Evolutionary conservation across 1,284 basidiomycete species (phyloP), one percentile per base, ranked within the genome.

Genomic region (Cryptococcus amylolentus): DNA sequence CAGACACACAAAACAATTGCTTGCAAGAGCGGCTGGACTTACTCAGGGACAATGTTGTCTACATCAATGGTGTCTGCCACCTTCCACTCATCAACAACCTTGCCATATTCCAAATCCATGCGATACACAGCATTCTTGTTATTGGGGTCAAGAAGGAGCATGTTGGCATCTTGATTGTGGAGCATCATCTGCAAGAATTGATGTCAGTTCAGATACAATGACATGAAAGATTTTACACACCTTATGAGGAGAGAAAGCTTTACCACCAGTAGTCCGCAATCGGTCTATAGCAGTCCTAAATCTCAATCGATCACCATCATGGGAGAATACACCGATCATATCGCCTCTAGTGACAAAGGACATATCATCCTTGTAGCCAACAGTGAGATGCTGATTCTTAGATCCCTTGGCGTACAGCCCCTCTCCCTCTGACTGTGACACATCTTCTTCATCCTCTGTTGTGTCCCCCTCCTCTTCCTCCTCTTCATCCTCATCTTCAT

Each of bases 31-130:
- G 9, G 35, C 6, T 7, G 31, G 40, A 70, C 74, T 60, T 50
- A 76, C 76, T 91, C 87, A 4, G 96, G 94, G 1, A 95, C 85
- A 69, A 98, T 90, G 72, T 95, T 88, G 71, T 87, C 83, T 57
- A 98, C 89, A 14, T 83, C 81, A 56, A 98, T 82, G 67, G 88
- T 83, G 49, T 97, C 92, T 70, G 94, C 88, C 16, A 98, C 86
- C 74, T 94, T 95, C 94, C 93, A 98, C 76, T 98, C 95, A 71
- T 99, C 96, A 8, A 98, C 92, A 42, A 99, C 87, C 79, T 98
- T 96, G 49, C 93, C 96, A 45, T 88, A 87, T 76, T 95, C 91
- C 61, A 98, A 84, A 76, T 98, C 96, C 84, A 98, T 87, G 64
- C 83, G 87, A 80, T 87, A 98, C 39, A 99, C 79, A 0, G 92